phyloP scores from a whole-genome alignment of 352 stramenopile genomes.

The Albugo candida region DNA sequence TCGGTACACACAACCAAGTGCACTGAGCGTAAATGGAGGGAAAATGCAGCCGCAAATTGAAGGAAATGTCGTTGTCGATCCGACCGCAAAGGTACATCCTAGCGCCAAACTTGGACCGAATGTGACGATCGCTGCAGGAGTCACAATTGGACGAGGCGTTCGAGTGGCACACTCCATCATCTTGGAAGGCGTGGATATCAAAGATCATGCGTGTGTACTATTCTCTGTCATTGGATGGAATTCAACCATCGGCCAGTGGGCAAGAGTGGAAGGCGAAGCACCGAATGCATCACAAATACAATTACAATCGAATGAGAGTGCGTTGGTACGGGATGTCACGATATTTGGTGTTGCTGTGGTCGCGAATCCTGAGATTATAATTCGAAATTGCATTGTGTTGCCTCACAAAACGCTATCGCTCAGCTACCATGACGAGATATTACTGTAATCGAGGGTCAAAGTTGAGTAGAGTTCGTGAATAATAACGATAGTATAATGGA shows the following conservation, averaged over 20 bases:
- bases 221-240: conserved; percentile 81
- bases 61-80: conserved; percentile 73
- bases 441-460: conserved; percentile 27
- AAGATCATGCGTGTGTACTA: conserved; percentile 73
- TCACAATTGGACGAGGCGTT: conserved; percentile 61
- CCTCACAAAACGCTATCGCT: conserved; percentile 74
- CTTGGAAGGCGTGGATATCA: conserved; percentile 73
- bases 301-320: conserved; percentile 40
- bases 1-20: conserved; percentile 74
- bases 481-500: too few species aligned
- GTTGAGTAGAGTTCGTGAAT: too few species aligned
- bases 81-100: conserved; percentile 58
- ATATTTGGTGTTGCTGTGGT: conserved; percentile 80
- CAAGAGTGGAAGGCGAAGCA: conserved; percentile 60
- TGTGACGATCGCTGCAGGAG: conserved; percentile 64
- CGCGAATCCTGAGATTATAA: conserved; percentile 71
- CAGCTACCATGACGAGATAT: conserved; percentile 80
- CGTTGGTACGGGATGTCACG: conserved; percentile 72
- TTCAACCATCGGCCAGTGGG: conserved; percentile 76
- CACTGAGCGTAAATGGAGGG: conserved; percentile 51
- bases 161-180: conserved; percentile 78
- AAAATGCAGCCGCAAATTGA: conserved; percentile 75
- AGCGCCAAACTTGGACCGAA: conserved; percentile 74
- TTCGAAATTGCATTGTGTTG: conserved; percentile 79
- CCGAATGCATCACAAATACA: conserved; percentile 59